A percentile compares a stretch with the other conserved stretches of the same genome.
These are phyloP conservation scores for Tylopilus plumbeoviolaceoides DNA, from an alignment of 768 basidiomycete genomes.

Conservation along the genomic window DNA sequence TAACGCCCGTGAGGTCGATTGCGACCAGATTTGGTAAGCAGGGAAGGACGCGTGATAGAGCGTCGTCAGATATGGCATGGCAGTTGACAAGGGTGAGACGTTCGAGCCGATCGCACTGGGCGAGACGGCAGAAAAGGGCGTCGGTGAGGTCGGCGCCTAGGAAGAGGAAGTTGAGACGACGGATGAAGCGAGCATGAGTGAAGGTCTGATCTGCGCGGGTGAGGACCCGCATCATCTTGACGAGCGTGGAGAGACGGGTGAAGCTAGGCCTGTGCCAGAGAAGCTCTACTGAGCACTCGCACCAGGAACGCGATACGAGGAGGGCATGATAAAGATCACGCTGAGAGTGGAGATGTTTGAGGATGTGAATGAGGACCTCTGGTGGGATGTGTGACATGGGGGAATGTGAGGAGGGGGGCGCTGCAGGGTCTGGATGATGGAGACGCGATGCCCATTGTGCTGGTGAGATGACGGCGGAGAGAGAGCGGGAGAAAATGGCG, in stretches of 20 bases:
- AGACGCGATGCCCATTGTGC: constrained; percentile 54
- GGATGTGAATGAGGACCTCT: constrained; percentile 89
- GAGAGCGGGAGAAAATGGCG: constrained; percentile 33
- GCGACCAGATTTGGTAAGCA: constrained; percentile 76
- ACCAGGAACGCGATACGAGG: constrained; percentile 88
- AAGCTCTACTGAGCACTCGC: constrained; percentile 91
- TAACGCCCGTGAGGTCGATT: constrained; percentile 77
- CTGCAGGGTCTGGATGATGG: constrained; percentile 32
- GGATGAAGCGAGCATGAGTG: constrained; percentile 82
- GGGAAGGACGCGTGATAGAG: constrained; percentile 62
- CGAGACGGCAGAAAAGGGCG: constrained; percentile 66
- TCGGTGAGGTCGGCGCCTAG: constrained; percentile 69
- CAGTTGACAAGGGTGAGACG: constrained; percentile 86
- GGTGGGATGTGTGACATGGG: constrained; percentile 74
- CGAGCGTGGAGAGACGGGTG: constrained; percentile 61
- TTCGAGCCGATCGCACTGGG: constrained; percentile 76
- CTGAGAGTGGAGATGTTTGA: constrained; percentile 74
- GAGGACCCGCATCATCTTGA: constrained; percentile 75
- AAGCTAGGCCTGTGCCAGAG: constrained; percentile 91
- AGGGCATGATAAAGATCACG: constrained; percentile 72
- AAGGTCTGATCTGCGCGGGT: constrained; percentile 66
- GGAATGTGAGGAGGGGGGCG: constrained; percentile 36
- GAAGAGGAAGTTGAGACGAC: constrained; percentile 84
- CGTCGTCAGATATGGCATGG: constrained; percentile 57
- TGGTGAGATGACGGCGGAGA: constrained; percentile 48